Conservation (phyloP, 352 stramenopile species). For the Blastocystis sp. region DNA sequence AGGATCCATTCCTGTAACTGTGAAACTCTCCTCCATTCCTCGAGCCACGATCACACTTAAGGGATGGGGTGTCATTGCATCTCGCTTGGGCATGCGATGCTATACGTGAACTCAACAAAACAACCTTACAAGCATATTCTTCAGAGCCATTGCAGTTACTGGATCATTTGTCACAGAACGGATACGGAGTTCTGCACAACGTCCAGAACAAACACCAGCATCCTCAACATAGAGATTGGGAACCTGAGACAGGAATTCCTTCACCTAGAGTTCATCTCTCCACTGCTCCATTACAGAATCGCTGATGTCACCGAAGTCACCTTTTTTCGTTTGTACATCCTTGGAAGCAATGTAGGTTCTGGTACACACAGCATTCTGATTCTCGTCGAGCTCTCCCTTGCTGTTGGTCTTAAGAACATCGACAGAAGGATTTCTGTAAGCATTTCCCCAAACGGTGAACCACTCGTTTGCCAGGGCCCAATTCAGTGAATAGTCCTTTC, state of each 20-base stretch:
- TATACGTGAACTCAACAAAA: not conserved
- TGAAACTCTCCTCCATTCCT: conserved; percentile 14
- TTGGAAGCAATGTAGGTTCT: conserved; percentile 3
- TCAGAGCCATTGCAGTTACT: conserved; percentile 35
- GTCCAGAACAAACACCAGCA: conserved; percentile 23
- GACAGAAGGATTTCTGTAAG: conserved; percentile 51
- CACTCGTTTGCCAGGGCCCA: conserved; percentile 35
- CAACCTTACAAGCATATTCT: conserved; percentile 21
- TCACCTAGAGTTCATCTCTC: conserved; percentile 21
- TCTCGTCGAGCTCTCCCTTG: not conserved
- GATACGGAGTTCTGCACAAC: conserved; percentile 15
- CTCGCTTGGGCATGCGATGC: conserved; percentile 40
- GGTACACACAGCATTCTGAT: not conserved
- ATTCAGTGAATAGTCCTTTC: conserved; percentile 40
- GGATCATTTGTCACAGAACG: conserved; percentile 44
- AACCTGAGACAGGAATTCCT: conserved; percentile 52
- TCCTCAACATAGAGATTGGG: conserved; percentile 59
- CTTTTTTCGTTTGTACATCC: not conserved
- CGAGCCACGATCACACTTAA: conserved; percentile 46
- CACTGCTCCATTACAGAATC: not conserved
- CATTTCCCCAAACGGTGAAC: conserved; percentile 59
- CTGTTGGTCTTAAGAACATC: conserved; percentile 17
- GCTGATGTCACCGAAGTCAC: conserved; percentile 35
- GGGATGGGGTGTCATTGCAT: conserved; percentile 38
- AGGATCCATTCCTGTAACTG: not conserved